phyloP scores from a whole-genome alignment of 129 eudicot genomes.

The Flaveria linearis region DNA sequence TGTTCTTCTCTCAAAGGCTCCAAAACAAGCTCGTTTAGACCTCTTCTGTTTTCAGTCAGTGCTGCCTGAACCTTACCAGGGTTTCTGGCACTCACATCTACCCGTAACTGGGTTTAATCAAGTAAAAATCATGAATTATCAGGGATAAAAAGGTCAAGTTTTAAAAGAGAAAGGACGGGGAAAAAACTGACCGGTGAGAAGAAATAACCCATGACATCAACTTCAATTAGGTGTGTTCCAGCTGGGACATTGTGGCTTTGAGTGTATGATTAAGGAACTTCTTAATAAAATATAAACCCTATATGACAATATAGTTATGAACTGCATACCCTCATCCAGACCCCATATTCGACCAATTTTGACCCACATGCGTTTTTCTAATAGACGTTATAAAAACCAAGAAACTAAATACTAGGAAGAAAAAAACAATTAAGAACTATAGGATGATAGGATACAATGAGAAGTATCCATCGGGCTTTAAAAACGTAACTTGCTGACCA shows the following conservation, averaged over 20 bases:
- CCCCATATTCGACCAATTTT: no score
- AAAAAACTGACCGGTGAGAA: slow-evolving; percentile 82
- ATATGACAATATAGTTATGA: not conserved
- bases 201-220: slow-evolving; percentile 79
- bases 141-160: not conserved
- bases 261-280: slow-evolving; percentile 54
- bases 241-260: slow-evolving; percentile 93
- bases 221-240: slow-evolving; percentile 97
- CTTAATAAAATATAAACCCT: slow-evolving; percentile 6
- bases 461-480: slow-evolving; percentile 93
- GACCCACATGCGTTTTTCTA: no score
- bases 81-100: slow-evolving; percentile 97
- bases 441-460: slow-evolving; percentile 86
- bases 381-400: no score
- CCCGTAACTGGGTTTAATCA: slow-evolving; percentile 60
- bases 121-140: not conserved
- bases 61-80: slow-evolving; percentile 99
- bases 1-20: slow-evolving; percentile 97
- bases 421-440: not conserved
- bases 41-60: slow-evolving; percentile 86
- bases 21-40: slow-evolving; percentile 81
- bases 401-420: no score
- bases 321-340: not conserved
- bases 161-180: not conserved
- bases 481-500: slow-evolving; percentile 78